Conservation (phyloP, 768 basidiomycete genomes). For the Lentinula sp. region DNA sequence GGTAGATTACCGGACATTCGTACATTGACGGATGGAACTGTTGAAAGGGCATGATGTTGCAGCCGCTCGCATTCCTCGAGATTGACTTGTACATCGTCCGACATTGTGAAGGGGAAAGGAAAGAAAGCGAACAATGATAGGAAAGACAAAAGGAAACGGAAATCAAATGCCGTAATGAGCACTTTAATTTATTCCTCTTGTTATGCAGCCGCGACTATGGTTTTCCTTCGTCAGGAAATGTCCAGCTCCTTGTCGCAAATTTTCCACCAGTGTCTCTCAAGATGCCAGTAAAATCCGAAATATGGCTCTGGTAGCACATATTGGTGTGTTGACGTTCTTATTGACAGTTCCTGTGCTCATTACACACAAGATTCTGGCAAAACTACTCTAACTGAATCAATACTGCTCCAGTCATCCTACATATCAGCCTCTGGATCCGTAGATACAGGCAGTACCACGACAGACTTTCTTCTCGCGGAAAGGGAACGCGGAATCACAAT, state of each 20-base stretch:
- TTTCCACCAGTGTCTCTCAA: slow-evolving; percentile 11
- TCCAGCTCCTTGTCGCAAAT: not conserved
- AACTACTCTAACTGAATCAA: slow-evolving; percentile 85
- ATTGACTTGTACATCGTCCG: slow-evolving; percentile 21
- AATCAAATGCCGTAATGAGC: not conserved
- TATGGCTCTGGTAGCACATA: slow-evolving; percentile 86
- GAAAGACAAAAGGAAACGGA: slow-evolving; percentile 15
- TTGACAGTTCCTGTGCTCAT: not conserved
- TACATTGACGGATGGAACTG: slow-evolving; percentile 36
- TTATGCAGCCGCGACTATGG: not conserved
- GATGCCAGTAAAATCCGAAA: slow-evolving; percentile 55
- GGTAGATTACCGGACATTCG: slow-evolving; percentile 55
- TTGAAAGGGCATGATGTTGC: slow-evolving; percentile 41
- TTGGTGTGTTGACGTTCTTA: slow-evolving; percentile 42
- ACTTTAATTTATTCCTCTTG: not conserved
- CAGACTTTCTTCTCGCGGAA: slow-evolving; percentile 86
- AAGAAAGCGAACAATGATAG: slow-evolving; percentile 10
- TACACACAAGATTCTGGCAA: slow-evolving; percentile 70
- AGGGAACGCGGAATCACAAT: slow-evolving; percentile 89
- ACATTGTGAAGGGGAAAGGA: slow-evolving; percentile 19
- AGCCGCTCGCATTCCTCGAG: slow-evolving; percentile 35
- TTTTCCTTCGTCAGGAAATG: slow-evolving; percentile 2
- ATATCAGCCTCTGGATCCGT: slow-evolving; percentile 73
- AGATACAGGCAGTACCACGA: slow-evolving; percentile 86
- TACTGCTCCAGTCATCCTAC: slow-evolving; percentile 70